Percentiles rank a stretch among this genome's conserved stretches.
These are phyloP conservation scores for Heritiera littoralis DNA, from an alignment of 345 rosid species.

Conservation along the genomic window DNA sequence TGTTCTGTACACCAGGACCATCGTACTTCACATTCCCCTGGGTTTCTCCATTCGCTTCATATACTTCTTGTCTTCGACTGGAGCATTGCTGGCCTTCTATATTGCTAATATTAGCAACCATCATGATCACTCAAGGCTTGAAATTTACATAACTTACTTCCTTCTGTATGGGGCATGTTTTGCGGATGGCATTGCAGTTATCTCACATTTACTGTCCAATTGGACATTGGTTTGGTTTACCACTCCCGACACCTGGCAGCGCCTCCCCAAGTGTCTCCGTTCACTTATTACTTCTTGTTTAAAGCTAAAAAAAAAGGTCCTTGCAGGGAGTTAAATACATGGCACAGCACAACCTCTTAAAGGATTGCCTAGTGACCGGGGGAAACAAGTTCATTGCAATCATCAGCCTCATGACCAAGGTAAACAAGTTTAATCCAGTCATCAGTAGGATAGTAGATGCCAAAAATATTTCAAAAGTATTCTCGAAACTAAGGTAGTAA, in stretches of 20 bases:
- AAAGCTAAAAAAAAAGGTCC: background rate
- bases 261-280: background rate
- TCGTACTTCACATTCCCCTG: no score
- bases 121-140: background rate
- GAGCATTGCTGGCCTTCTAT: background rate
- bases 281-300: background rate
- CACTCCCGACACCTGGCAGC: background rate
- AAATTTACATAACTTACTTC: conserved; percentile 9
- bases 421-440: no score
- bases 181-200: conserved; percentile 19
- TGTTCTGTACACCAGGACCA: conserved; percentile 22
- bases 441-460: no score
- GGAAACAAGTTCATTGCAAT: no score
- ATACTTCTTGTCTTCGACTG: background rate
- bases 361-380: conserved; percentile 3
- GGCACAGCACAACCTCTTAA: conserved; percentile 23
- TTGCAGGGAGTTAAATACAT: conserved; percentile 8
- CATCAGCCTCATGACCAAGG: background rate
- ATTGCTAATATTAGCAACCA: background rate
- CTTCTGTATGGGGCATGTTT: conserved; percentile 25
- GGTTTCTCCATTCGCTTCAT: background rate
- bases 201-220: conserved; percentile 16
- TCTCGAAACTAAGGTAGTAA: no score
- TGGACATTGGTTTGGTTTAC: conserved; percentile 11
- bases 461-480: background rate